Conservation (phyloP, 2,329 filamentous ascomycete species). For the Exophiala spinifera region DNA sequence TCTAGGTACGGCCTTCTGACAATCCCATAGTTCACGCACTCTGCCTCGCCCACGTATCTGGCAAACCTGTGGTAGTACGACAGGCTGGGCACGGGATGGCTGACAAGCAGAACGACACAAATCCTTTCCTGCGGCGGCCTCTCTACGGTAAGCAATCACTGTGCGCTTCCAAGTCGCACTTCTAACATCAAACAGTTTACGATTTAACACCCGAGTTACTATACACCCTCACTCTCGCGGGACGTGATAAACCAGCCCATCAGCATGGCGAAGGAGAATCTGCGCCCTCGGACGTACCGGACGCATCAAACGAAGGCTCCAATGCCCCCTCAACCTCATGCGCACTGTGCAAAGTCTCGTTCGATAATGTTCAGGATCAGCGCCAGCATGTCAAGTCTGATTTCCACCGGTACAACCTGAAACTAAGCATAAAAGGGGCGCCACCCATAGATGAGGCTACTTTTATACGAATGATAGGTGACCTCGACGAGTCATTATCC, state of each 20-base stretch:
- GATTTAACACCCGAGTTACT: slow-evolving; percentile 75
- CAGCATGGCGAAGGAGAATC: background rate
- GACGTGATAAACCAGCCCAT: slow-evolving; percentile 21
- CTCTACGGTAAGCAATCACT: slow-evolving; percentile 45
- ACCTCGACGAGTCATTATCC: slow-evolving; percentile 90
- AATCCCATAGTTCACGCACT: too few relatives aligned
- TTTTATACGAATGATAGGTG: slow-evolving; percentile 80
- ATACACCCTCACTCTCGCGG: slow-evolving; percentile 56
- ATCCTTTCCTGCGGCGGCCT: slow-evolving; percentile 44
- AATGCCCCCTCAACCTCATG: slow-evolving; percentile 66
- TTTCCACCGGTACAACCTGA: slow-evolving; percentile 89
- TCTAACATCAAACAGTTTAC: slow-evolving; percentile 59
- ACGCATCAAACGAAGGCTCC: slow-evolving; percentile 33
- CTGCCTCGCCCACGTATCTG: too few relatives aligned
- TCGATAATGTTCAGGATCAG: slow-evolving; percentile 73
- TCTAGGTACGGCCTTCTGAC: too few relatives aligned
- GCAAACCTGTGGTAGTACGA: too few relatives aligned
- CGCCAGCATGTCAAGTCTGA: slow-evolving; percentile 84
- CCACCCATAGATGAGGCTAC: slow-evolving; percentile 72
- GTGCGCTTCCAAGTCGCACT: background rate
- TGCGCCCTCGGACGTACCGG: background rate
- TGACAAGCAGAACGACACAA: slow-evolving; percentile 19
- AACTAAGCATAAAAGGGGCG: slow-evolving; percentile 76
- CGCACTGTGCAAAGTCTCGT: slow-evolving; percentile 71
- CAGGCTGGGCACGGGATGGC: slow-evolving; percentile 1